Evolutionary conservation across 225 moss, liverwort and hornwort species (phyloP).

Genomic region (Bryoerythrophyllum caledonicum): DNA sequence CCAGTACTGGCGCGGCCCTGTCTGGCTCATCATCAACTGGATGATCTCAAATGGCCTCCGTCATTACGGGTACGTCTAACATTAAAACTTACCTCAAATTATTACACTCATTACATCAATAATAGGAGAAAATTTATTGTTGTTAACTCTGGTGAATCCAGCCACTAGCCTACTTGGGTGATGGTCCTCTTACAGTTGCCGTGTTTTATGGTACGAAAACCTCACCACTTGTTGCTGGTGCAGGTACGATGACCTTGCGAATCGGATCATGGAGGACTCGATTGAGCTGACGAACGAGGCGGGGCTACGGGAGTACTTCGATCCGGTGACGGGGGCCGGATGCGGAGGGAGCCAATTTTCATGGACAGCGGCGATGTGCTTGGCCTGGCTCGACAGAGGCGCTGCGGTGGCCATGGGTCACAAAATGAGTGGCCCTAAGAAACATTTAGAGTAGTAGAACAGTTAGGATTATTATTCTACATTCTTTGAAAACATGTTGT

Average conservation of each 20-base stretch:
- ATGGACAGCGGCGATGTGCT: slow-evolving; percentile 48
- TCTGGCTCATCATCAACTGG: slow-evolving; percentile 55
- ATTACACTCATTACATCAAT: no score
- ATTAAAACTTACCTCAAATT: no score
- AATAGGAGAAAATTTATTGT: not conserved
- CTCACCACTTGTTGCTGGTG: not conserved
- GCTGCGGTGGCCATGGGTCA: slow-evolving; percentile 45
- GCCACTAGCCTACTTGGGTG: not conserved
- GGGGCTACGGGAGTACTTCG: slow-evolving; percentile 42
- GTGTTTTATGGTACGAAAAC: not conserved
- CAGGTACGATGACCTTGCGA: slow-evolving; percentile 47
- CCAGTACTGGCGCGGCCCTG: slow-evolving; percentile 47
- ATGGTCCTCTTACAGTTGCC: no score
- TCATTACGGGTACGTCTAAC: slow-evolving; percentile 33
- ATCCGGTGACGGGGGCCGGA: slow-evolving; percentile 34
- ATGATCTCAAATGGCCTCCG: slow-evolving; percentile 53
- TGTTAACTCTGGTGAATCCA: not conserved
- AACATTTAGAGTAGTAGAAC: slow-evolving; percentile 28
- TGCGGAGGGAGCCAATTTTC: slow-evolving; percentile 37
- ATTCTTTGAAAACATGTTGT: not conserved
- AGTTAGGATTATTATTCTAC: not conserved
- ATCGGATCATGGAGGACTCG: slow-evolving; percentile 42
- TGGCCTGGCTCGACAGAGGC: slow-evolving; percentile 46
- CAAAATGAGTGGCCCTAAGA: slow-evolving; percentile 40
- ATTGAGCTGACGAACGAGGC: slow-evolving; percentile 32